These are phyloP conservation scores for Xylona heveae DNA, from an alignment of 495 filamentous ascomycete species.

Conservation along the genomic window DNA sequence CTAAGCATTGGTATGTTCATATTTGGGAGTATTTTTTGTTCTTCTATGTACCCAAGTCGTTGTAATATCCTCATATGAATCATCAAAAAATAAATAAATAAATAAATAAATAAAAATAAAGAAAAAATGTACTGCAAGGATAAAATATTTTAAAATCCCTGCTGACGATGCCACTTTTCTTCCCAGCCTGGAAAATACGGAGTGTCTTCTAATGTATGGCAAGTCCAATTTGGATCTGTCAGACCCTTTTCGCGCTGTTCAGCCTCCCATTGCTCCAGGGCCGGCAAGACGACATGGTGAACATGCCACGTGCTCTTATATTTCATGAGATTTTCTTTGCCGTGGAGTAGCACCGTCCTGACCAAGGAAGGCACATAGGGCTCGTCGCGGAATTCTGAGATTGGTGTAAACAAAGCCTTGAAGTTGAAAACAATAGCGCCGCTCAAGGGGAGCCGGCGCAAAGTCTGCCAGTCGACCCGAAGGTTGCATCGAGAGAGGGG, in stretches of 20 bases:
- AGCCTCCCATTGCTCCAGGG: slow-evolving; percentile 38
- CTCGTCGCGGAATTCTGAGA: slow-evolving; percentile 53
- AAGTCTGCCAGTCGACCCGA: slow-evolving; percentile 85
- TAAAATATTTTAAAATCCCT: slow-evolving; percentile 50
- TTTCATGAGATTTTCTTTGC: slow-evolving; percentile 52
- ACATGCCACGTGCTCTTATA: slow-evolving; percentile 81
- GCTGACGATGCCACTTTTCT: slow-evolving; percentile 60
- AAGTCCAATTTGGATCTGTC: slow-evolving; percentile 43
- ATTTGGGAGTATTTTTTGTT: no score
- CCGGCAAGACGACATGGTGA: slow-evolving; percentile 51
- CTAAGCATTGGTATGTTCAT: no score
- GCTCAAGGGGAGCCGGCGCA: slow-evolving; percentile 60
- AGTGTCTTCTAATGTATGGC: slow-evolving; percentile 55
- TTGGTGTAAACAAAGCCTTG: slow-evolving; percentile 69
- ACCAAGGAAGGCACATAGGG: slow-evolving; percentile 50
- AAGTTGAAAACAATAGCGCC: slow-evolving; percentile 73
- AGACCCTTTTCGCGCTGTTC: slow-evolving; percentile 50
- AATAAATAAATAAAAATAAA: no score
- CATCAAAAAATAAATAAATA: no score
- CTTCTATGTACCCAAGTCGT: no score
- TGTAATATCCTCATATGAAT: no score
- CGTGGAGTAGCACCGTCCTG: slow-evolving; percentile 44
- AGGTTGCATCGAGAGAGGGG: slow-evolving; percentile 39
- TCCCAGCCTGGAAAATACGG: slow-evolving; percentile 72
- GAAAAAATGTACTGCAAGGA: no score